Evolutionary conservation across 2,329 filamentous ascomycete genomes (phyloP).

Genomic region (Trichoderma gracile): DNA sequence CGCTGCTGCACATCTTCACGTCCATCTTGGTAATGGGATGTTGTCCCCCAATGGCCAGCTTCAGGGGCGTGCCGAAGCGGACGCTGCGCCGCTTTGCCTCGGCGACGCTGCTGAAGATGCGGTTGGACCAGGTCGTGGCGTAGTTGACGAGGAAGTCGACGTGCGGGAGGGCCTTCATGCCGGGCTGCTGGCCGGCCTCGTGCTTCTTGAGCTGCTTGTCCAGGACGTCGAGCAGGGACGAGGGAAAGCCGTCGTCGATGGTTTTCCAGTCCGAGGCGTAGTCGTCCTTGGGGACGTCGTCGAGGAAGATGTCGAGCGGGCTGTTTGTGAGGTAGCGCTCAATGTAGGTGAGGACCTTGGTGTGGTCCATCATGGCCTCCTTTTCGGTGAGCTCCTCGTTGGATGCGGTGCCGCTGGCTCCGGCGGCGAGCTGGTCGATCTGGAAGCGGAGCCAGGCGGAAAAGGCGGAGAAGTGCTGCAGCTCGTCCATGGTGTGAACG

Average conservation of each 20-base stretch:
- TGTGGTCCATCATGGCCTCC: conserved; percentile 72
- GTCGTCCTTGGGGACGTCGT: conserved; percentile 51
- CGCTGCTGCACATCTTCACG: conserved; percentile 54
- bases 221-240: conserved; percentile 51
- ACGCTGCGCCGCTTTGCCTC: conserved; percentile 69
- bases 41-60: conserved; percentile 43
- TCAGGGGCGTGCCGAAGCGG: conserved; percentile 60
- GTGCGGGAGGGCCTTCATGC: conserved; percentile 56
- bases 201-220: conserved; percentile 51
- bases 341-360: conserved; percentile 75
- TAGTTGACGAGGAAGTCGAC: conserved; percentile 65
- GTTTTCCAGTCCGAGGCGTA: conserved; percentile 49
- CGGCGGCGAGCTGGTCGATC: conserved; percentile 65
- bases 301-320: conserved; percentile 60
- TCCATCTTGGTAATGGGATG: conserved; percentile 54
- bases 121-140: conserved; percentile 58
- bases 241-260: conserved; percentile 45
- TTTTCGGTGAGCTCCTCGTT: conserved; percentile 75
- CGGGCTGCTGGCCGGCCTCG: conserved; percentile 43
- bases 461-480: conserved; percentile 75
- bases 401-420: conserved; percentile 56
- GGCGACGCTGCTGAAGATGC: conserved; percentile 67
- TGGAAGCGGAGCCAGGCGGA: conserved; percentile 81
- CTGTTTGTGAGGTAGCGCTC: conserved; percentile 67
- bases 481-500: conserved; percentile 70